Evolutionary conservation across 129 eudicot species (phyloP), one percentile per base, ranked within the genome.

Genomic region (Kitagawia praeruptora): DNA sequence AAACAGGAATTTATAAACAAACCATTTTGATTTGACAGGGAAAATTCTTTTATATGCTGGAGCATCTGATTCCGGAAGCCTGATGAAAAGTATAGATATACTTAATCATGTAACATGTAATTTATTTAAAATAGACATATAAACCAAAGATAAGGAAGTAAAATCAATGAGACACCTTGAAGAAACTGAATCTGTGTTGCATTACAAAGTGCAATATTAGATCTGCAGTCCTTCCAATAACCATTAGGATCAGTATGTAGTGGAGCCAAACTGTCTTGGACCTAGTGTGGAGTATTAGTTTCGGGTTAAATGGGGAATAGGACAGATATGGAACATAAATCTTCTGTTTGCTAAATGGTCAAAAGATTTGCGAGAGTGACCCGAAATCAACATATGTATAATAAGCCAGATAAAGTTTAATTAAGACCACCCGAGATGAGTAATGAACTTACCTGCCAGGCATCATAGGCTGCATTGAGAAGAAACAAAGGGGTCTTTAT

Each of bases 1-100:
- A 92, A 95, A 76, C 99, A 95, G 12, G 99, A 95, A 77, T 95
- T 95, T 73, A 95, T 80, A 82, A 95, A 95, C 67, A 92, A 76
- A 10, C 97, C 99, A 46, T 85, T 95, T 77, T 92, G 90, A 31
- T 47, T 69, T 10, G 77, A 46, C 77, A 15, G 3, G 41, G 77
- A 75, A 46, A 75, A 75, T 12, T 9, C 40, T 75, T 46, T 45
- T 0, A 75, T 46, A 28, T 34, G 21, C 31, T 75, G 37, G 61
- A 75, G 77, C 77, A 75, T 75, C 51, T 75, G 77, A 15, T 46
- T 28, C 41, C 77, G 27, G 77, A 75, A 75, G 23, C 28, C 77
- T 75, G 58, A 13, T 75, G 25, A 9, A 45, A 45, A 45, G 51
- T 10, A 47, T 31, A 34, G 5, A 7, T 42, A 44, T 12, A 8